Evolutionary conservation across 1,284 basidiomycete genomes (phyloP).

Genomic region (Moesziomyces aphidis): DNA sequence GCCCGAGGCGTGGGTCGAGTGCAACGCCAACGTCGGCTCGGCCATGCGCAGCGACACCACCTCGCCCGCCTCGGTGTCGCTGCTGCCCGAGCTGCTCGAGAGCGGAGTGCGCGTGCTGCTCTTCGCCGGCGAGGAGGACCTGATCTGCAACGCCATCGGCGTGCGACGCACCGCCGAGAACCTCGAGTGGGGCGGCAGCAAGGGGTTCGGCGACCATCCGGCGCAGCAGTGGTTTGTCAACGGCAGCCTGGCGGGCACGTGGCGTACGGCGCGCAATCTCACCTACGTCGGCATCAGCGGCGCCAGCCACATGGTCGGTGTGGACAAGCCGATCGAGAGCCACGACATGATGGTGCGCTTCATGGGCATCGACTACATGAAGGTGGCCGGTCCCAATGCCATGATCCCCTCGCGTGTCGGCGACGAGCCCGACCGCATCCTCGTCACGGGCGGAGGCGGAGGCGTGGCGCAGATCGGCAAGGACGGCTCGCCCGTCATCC

Average conservation of each 20-base stretch:
- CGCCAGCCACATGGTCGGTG: constrained; percentile 77
- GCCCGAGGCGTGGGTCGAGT: constrained; percentile 89
- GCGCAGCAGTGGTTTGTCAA: constrained; percentile 80
- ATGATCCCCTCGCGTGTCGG: constrained; percentile 81
- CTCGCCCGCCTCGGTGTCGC: constrained; percentile 79
- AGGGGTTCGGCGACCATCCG: constrained; percentile 71
- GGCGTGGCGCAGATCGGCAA: constrained; percentile 29
- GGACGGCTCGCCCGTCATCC: constrained; percentile 69
- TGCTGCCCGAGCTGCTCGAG: constrained; percentile 83
- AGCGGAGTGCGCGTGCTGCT: constrained; percentile 83
- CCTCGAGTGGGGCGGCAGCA: constrained; percentile 85
- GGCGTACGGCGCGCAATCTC: constrained; percentile 87
- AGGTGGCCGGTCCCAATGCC: constrained; percentile 79
- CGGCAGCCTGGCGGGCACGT: constrained; percentile 83
- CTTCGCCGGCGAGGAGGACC: constrained; percentile 94
- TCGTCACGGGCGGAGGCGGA: constrained; percentile 52
- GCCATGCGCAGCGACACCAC: constrained; percentile 72
- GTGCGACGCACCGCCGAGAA: constrained; percentile 85
- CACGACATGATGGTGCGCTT: constrained; percentile 90
- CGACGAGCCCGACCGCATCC: constrained; percentile 72
- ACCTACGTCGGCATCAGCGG: constrained; percentile 89
- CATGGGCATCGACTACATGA: constrained; percentile 78
- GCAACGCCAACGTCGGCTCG: constrained; percentile 77
- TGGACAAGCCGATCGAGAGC: constrained; percentile 85
- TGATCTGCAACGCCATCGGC: constrained; percentile 93